Evolutionary conservation across 2,329 filamentous ascomycete species (phyloP), one percentile per base, ranked within the genome.

Genomic region (Pseudogymnoascus sp.): DNA sequence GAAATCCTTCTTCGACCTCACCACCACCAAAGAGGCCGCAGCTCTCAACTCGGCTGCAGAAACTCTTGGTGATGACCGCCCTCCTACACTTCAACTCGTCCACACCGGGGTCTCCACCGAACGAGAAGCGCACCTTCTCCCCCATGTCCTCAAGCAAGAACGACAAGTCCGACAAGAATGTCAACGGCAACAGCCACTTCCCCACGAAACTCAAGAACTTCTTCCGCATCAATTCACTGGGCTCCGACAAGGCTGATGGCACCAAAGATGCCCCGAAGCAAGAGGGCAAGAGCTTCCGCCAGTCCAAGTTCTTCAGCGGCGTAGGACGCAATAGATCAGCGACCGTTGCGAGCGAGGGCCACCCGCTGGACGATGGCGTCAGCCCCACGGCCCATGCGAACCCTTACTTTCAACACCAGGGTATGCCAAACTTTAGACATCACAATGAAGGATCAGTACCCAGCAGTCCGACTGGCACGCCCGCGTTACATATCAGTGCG

Each of bases 381-480:
- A 96, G 92, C 71, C 94, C 94, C 25, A 97, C 91, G 4, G 93
- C 92, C 59, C 86, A 93, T 71, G 93, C 91, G 65, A 99, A 99
- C 73, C 94, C 94, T 16, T 99, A 99, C 76, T 99, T 97, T 74
- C 89, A 87, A 67, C 94, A 97, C 73, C 94, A 99, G 76, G 94
- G 94, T 62, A 91, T 91, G 68, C 94, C 94, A 3, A 90, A 90
- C 65, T 79, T 97, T 69, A 88, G 93, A 71, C 94, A 99, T 77
- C 91, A 95, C 77, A 96, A 97, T 74, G 91, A 94, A 67, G 90
- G 88, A 70, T 97, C 91, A 65, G 89, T 96, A 35, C 92, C 94
- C 12, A 91, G 91, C 11, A 96, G 92, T 64, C 93, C 94, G 30
- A 57, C 50, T 57, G 50, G 50, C n/a, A 96, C 91, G 1, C 92